Base-by-base conservation (phyloP, 805 yeast species). In the Kazachstania martiniae region DNA sequence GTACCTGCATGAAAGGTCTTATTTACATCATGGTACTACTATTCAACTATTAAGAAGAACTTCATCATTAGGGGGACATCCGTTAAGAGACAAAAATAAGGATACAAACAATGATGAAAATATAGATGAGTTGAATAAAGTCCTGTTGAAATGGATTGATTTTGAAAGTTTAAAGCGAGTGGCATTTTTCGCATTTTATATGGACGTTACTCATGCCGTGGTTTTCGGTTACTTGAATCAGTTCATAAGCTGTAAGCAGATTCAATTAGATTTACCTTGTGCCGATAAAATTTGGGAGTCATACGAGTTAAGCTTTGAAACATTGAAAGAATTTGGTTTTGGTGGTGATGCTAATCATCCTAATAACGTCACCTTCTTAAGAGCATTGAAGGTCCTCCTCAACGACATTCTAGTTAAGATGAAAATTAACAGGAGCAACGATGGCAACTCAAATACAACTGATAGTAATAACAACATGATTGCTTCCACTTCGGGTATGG, bases 21-120 rank as follows among this genome's bases (percentile, higher is more conserved):
- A 79, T 53, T 60, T 85, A 14, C 94, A 85, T 50, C 95, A 84
- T 53, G 94, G 91, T 4, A 79, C 94, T 0, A 75, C 87, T 0
- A 75, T 83, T 25, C 94, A 84, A 53, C 58, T 84, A 27, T 58
- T 84, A 31, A 61, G 93, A 42, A 63, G 94, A 43, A 73, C 84
- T 0, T 84, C 93, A 1, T 70, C 80, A 1, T 55, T 84, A 21
- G 86, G 86, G 10, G 86, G 86, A 0, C 72, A 78, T 35, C 82
- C 85, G 0, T n/a, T 28, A 15, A 32, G 30, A 3, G 34, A 31
- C 6, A 28, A 17, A 12, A 21, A 26, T 14, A 25, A 27, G 4
- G 27, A 24, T 4, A 18, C 16, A 9, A 18, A 21, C 4, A 21
- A 28, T 10, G 15, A 18, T 4, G 16, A 16, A n/a, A n/a, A 13